These are phyloP conservation scores for Lathyrus aphaca DNA, from an alignment of 306 rosid species.

Conservation along the genomic window DNA sequence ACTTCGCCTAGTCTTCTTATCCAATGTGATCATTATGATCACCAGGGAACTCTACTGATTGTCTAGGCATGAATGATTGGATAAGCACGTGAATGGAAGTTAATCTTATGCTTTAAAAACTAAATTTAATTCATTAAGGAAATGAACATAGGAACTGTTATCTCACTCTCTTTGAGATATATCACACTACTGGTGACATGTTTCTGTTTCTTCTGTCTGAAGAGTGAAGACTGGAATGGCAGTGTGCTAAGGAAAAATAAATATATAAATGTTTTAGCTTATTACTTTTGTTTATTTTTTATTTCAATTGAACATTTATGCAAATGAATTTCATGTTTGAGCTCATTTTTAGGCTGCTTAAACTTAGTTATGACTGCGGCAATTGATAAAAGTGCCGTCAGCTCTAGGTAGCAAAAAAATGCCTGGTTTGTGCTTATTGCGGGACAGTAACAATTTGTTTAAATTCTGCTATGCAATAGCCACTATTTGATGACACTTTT, in stretches of 20 bases:
- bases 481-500: too few relatives aligned
- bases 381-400: not conserved
- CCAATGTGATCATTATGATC: slow-evolving; percentile 11
- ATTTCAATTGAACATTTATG: slow-evolving; percentile 11
- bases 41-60: slow-evolving; percentile 4
- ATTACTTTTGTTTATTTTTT: slow-evolving; percentile 17
- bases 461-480: too few relatives aligned
- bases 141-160: not conserved
- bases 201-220: slow-evolving; percentile 22
- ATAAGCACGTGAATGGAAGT: slow-evolving; percentile 14
- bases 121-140: slow-evolving; percentile 8
- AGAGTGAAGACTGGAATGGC: slow-evolving; percentile 16
- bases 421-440: too few relatives aligned
- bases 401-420: too few relatives aligned
- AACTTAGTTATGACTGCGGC: slow-evolving; percentile 11
- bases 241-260: slow-evolving; percentile 21
- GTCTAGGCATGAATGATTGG: slow-evolving; percentile 25
- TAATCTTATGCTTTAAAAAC: slow-evolving; percentile 17
- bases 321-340: not conserved
- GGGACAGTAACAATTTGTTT: too few relatives aligned
- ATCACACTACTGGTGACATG: not conserved
- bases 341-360: slow-evolving; percentile 25
- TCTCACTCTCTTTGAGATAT: slow-evolving; percentile 24
- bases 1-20: slow-evolving; percentile 16
- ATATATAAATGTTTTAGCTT: slow-evolving; percentile 25